Base-by-base conservation (phyloP, 345 rosid genomes). In the Acer yangbiense region DNA sequence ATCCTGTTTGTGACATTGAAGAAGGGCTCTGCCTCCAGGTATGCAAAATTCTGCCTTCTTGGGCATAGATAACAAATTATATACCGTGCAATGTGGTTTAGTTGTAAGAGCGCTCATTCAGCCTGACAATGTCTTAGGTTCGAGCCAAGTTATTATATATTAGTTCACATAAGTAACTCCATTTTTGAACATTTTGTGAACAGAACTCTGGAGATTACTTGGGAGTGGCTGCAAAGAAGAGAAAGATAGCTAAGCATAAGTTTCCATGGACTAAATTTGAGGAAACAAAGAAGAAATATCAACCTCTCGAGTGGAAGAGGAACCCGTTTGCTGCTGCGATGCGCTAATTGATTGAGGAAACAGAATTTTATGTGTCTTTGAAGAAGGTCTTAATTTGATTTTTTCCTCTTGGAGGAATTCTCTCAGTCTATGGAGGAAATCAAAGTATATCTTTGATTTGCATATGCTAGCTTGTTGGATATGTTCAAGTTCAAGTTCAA, bases 11-110 rank as follows among this genome's bases (percentile, higher is more conserved):
- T 76, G 88, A 89, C 58, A 9, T 88, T 16, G 81, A 88, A 0
- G 90, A 89, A 78, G 92, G 90, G 32, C 88, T 89, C 78, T 92
- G 97, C 81, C 89, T 88, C 29, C 62, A 84, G 90, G 97, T 90
- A 87, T 61, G 9, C n/a, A 72, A 43, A 17, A 35, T 25, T 41
- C 44, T 61, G 35, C 39, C 46, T 63, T 63, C 25, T 39, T 39
- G n/a, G 43, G 21, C 73, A 48, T 23, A 50, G 48, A 35, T 43
- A 43, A 69, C 55, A 50, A 50, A 4, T 10, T 50, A 50, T 50
- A 32, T 32, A 32, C 35, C 35, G 35, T 32, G 35, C 35, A 32
- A 32, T 32, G 6, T 32, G 35, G 6, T 32, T 32, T 32, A 32
- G 6, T 32, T 32, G 35, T 32, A 32, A 32, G 6, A 32, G 35